Evolutionary conservation across 1,284 basidiomycete genomes (phyloP), one percentile per base, ranked within the genome.

Genomic region (Sutorius eximius): DNA sequence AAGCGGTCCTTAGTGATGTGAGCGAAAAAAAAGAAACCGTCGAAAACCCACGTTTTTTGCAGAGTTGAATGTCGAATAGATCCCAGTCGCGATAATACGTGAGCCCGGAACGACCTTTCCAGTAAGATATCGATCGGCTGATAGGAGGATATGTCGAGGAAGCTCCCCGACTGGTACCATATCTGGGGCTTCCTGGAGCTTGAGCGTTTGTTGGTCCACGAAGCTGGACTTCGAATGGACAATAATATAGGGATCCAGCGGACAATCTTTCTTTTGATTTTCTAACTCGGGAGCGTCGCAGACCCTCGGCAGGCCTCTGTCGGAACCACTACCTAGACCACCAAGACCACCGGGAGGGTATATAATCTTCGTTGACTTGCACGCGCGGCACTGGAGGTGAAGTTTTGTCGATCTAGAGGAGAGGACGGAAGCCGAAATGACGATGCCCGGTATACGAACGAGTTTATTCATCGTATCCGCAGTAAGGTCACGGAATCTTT

Each of bases 111-210:
- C 92, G 13, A 97, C 94, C 64, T 87, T 87, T 2, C 91, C 93
- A 1, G 94, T 93, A 48, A 97, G 77, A 68, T 93, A 89, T 69
- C 94, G 79, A 72, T 99, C 97, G 12, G 87, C 87, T 36, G 92
- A 95, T 27, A 99, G 79, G 52, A 98, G 82, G 81, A 99, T 95
- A 72, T 99, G 97, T 41, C 95, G 78, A 5, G 97, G 97, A 45
- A 99, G 79, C 69, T 99, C 97, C 78, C 97, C 97, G 22, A 99
- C 95, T 3, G 97, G 97, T 0, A 99, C 97, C 94, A 98, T 98
- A 71, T 99, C 97, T 0, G 97, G 97, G 8, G 96, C 95, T 75
- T 99, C 97, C 73, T 99, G 97, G 15, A 99, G 82, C 73, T 99
- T 99, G 65, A 99, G 82, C 8, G 87, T 92, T 74, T 99, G 97